These are phyloP conservation scores for Gossypium schwendimanii DNA, from an alignment of 441 rosid species.

Conservation along the genomic window DNA sequence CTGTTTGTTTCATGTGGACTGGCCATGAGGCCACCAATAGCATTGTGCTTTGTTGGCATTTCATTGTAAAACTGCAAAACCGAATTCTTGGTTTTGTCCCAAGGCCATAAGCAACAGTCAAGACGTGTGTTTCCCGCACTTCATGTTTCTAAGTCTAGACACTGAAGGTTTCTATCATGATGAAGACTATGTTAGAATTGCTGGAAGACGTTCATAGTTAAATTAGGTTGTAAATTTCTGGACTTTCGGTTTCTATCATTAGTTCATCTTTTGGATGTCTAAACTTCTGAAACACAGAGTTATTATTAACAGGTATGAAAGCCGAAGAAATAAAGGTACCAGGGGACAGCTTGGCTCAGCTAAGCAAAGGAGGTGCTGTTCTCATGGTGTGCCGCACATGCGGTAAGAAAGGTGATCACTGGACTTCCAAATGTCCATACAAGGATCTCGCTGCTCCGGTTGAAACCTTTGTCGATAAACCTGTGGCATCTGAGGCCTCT, in stretches of 20 bases:
- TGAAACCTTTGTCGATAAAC: neutral
- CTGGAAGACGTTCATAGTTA: neutral
- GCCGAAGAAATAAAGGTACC: neutral
- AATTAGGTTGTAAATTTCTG: neutral
- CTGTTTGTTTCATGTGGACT: no score
- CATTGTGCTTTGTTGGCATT: neutral
- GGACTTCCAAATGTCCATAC: neutral
- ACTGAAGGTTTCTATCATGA: neutral
- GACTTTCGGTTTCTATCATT: no score
- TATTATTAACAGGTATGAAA: neutral
- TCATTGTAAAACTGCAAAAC: neutral
- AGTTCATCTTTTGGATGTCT: no score
- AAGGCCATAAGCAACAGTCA: neutral
- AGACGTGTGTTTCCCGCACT: neutral
- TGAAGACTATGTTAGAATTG: neutral
- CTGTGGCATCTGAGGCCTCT: neutral
- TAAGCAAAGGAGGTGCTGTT: neutral
- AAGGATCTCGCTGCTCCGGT: neutral
- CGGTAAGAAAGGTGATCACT: neutral
- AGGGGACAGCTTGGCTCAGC: neutral
- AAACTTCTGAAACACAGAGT: no score
- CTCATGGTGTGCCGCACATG: neutral
- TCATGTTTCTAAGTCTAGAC: no score
- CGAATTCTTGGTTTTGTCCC: neutral
- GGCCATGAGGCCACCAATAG: no score